Conservation (phyloP, 176 grass and related monocot species). For the Musa troglodytarum region DNA sequence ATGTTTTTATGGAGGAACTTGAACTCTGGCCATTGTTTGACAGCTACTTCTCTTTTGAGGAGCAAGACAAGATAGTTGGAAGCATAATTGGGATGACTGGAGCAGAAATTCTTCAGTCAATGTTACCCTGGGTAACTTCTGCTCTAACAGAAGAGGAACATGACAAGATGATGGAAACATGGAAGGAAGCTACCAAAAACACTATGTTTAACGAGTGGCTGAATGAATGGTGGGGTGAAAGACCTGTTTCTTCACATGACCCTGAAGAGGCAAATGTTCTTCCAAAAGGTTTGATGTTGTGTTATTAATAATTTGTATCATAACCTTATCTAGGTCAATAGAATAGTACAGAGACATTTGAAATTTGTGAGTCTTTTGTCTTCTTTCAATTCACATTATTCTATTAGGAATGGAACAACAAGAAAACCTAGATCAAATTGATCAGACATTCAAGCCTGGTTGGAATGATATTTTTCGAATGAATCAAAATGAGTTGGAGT, state of each 20-base stretch:
- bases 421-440: conserved; percentile 46
- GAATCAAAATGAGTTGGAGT: conserved; percentile 79
- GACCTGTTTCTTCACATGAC: conserved; percentile 32
- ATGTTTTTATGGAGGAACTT: conserved; percentile 70
- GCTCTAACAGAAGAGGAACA: conserved; percentile 66
- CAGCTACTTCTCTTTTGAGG: conserved; percentile 64
- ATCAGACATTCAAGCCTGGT: conserved; percentile 65
- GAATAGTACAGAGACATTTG: no score
- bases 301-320: not conserved
- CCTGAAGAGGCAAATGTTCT: conserved; percentile 10
- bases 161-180: conserved; percentile 62
- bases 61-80: conserved; percentile 78
- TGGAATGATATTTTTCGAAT: conserved; percentile 89
- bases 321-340: no score
- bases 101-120: conserved; percentile 85
- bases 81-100: conserved; percentile 80
- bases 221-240: conserved; percentile 62
- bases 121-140: conserved; percentile 83
- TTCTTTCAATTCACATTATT: not conserved
- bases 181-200: conserved; percentile 59
- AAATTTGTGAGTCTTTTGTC: not conserved
- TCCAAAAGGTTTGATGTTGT: conserved; percentile 31
- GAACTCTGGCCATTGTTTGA: conserved; percentile 85
- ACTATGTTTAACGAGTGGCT: conserved; percentile 93
- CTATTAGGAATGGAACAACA: conserved; percentile 5